Evolutionary conservation across 2,329 filamentous ascomycete genomes (phyloP), one percentile per base, ranked within the genome.

Genomic region (Meredithiella fracta): DNA sequence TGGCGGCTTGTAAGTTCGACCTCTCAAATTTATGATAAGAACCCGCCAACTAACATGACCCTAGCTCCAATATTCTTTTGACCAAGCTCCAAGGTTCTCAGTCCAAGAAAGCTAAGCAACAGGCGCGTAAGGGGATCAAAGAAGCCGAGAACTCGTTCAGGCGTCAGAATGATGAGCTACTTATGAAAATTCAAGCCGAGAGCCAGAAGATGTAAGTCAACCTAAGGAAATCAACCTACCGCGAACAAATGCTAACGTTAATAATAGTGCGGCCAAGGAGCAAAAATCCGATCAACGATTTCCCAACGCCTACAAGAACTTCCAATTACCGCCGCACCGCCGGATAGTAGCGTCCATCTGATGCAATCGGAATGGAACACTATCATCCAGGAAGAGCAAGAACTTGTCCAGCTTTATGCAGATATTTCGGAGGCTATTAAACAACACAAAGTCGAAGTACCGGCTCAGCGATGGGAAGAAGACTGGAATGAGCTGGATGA

Each of bases 401-500:
- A 53, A 1, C 51, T 58, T 9, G 20, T 58, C 14, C 37, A 44
- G 7, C 53, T 59, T n/a, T 60, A 58, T 42, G 26, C 44, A 3
- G 34, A 59, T 20, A 40, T 55, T 6, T 51, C 55, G n/a, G 42
- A 55, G 11, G n/a, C 31, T 17, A 51, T 58, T 26, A 23, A 55
- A 42, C 38, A 38, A 25, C 44, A 51, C 22, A 25, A 47, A 2
- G n/a, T 55, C 6, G 11, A 38, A 11, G 44, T 58, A 8, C 51
- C 56, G 2, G 34, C 40, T n/a, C 44, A 53, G 15, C 51, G 38
- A 14, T 55, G 53, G 37, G 47, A 57, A 11, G 34, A 57, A 17
- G 59, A 60, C 31, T 53, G 55, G 44, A 40, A 51, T 38, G 56
- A 60, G 3, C 51, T 60, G 8, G 54, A 58, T 3, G 56, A 59